Evolutionary conservation across 371 early-diverging fungal genomes (phyloP).

Genomic region (Gilbertella persicaria): DNA sequence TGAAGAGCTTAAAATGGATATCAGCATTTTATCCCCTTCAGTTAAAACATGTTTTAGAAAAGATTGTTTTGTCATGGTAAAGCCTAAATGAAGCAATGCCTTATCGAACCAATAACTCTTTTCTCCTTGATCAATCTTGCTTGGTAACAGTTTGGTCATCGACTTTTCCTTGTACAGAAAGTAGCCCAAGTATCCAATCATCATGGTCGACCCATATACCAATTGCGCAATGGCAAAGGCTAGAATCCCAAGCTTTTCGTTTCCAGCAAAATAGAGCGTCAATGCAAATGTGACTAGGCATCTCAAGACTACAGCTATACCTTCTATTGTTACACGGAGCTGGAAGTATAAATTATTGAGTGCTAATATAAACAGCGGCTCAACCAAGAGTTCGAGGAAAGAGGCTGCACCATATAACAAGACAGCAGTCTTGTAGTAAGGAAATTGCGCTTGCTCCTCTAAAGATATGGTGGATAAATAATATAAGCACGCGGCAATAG

Average conservation of each 20-base stretch:
- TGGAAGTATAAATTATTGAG: slow-evolving; percentile 74
- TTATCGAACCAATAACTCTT: slow-evolving; percentile 61
- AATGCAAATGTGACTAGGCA: slow-evolving; percentile 70
- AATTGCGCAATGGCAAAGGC: slow-evolving; percentile 82
- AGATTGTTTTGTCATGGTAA: slow-evolving; percentile 83
- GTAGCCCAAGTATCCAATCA: slow-evolving; percentile 59
- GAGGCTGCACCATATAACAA: slow-evolving; percentile 72
- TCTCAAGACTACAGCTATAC: slow-evolving; percentile 72
- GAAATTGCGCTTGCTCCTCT: slow-evolving; percentile 27
- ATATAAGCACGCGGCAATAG: slow-evolving; percentile 54
- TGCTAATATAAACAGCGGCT: slow-evolving; percentile 83
- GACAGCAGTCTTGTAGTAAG: slow-evolving; percentile 53
- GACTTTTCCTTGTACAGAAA: slow-evolving; percentile 47
- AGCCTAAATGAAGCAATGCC: slow-evolving; percentile 60
- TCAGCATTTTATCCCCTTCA: slow-evolving; percentile 92
- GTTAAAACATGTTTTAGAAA: slow-evolving; percentile 90
- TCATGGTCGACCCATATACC: slow-evolving; percentile 58
- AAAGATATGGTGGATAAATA: slow-evolving; percentile 45
- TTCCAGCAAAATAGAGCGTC: slow-evolving; percentile 52
- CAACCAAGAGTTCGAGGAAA: slow-evolving; percentile 73
- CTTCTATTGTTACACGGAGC: slow-evolving; percentile 82
- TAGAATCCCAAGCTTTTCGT: slow-evolving; percentile 41
- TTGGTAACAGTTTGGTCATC: slow-evolving; percentile 37
- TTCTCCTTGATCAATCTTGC: slow-evolving; percentile 33
- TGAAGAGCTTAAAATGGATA: slow-evolving; percentile 61